A percentile compares a stretch with the other conserved stretches of the same genome.
phyloP scores from a whole-genome alignment of 495 filamentous ascomycete species.

The Aspergillus campestris region DNA sequence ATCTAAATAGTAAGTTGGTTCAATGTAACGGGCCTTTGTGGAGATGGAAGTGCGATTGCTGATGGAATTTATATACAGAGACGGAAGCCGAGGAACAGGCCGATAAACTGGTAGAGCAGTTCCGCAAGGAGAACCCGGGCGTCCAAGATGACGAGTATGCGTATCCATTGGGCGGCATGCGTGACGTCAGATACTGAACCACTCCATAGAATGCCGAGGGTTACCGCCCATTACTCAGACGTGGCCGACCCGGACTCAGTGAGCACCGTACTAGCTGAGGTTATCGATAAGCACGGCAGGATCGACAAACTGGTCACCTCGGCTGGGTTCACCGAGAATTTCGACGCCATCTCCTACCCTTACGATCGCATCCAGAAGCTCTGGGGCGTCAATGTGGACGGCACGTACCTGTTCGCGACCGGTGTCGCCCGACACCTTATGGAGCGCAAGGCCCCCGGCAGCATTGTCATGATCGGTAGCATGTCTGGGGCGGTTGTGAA shows the following conservation, averaged over 20 bases:
- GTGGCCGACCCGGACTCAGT: slow-evolving; percentile 74
- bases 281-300: slow-evolving; percentile 62
- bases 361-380: slow-evolving; percentile 83
- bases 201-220: slow-evolving; percentile 54
- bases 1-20: slow-evolving; percentile 69
- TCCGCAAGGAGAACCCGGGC: slow-evolving; percentile 68
- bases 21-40: background rate
- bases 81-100: slow-evolving; percentile 78
- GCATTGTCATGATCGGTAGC: slow-evolving; percentile 90
- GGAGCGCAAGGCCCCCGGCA: slow-evolving; percentile 66
- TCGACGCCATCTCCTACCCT: slow-evolving; percentile 80
- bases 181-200: background rate
- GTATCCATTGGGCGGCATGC: background rate
- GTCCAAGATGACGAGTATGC: slow-evolving; percentile 48
- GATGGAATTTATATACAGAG: slow-evolving; percentile 40
- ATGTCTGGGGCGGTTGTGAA: slow-evolving; percentile 93
- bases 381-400: slow-evolving; percentile 91
- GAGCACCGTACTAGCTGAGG: slow-evolving; percentile 57
- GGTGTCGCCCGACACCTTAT: slow-evolving; percentile 84
- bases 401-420: slow-evolving; percentile 82
- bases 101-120: slow-evolving; percentile 58
- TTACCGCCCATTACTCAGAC: slow-evolving; percentile 85
- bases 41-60: background rate
- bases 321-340: slow-evolving; percentile 94
- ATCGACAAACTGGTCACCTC: slow-evolving; percentile 93